Conservation (phyloP, 345 rosid genomes). For the Gossypium arboreum region DNA sequence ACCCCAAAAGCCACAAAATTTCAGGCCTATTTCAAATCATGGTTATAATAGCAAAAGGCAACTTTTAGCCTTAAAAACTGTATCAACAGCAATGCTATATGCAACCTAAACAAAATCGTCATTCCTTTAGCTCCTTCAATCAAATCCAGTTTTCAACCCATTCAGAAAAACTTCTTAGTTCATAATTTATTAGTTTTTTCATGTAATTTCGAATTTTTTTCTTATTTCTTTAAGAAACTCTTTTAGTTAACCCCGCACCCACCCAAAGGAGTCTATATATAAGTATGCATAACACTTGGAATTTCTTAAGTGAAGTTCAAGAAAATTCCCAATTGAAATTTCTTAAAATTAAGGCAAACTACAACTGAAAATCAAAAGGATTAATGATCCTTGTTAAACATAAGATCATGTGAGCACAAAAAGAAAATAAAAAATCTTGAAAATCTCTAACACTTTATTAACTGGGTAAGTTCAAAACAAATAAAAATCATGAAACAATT, state of each 20-base stretch:
- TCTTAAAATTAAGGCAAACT: not conserved
- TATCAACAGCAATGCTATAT: not conserved
- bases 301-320: not conserved
- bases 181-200: not conserved
- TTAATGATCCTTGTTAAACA: not conserved
- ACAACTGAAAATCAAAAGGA: not conserved
- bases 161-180: not conserved
- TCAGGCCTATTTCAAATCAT: too few relatives aligned
- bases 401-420: not conserved
- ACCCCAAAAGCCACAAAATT: too few relatives aligned
- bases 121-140: not conserved
- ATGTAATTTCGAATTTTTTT: not conserved
- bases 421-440: too few relatives aligned
- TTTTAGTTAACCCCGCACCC: not conserved
- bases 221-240: not conserved
- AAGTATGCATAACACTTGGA: not conserved
- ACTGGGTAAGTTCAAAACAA: not conserved
- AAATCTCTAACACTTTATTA: not conserved
- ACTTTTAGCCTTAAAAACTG: not conserved
- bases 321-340: not conserved
- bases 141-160: not conserved
- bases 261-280: not conserved
- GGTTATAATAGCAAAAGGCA: not conserved
- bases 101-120: not conserved
- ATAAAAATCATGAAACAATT: not conserved